Conservation (phyloP, 306 rosid species). For the Cicer chorassanicum region DNA sequence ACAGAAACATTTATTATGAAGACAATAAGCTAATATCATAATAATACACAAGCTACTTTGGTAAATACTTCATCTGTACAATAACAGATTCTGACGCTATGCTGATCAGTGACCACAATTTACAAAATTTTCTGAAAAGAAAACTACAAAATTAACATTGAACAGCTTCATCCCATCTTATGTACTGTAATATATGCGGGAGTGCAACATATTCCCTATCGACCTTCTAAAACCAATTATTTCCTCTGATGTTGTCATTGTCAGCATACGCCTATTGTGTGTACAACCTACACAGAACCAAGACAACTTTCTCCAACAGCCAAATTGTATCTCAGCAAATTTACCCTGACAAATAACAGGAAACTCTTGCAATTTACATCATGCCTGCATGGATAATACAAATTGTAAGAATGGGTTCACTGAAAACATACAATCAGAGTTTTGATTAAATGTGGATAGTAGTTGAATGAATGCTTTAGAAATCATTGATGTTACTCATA, state of each 20-base stretch:
- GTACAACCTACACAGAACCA: slow-evolving; percentile 38
- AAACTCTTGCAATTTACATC: slow-evolving; percentile 50
- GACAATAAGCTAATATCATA: slow-evolving; percentile 18
- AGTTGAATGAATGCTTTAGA: slow-evolving; percentile 31
- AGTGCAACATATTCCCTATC: slow-evolving; percentile 41
- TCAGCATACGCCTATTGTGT: slow-evolving; percentile 44
- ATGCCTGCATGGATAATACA: slow-evolving; percentile 49
- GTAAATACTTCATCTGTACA: slow-evolving; percentile 41
- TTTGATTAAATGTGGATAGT: slow-evolving; percentile 31
- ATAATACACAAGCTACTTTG: neutral
- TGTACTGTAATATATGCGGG: slow-evolving; percentile 43
- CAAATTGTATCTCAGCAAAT: slow-evolving; percentile 39
- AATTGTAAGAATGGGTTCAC: slow-evolving; percentile 36
- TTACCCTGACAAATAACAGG: slow-evolving; percentile 35
- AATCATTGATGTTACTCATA: slow-evolving; percentile 15
- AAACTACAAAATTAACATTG: slow-evolving; percentile 33
- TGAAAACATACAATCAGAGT: slow-evolving; percentile 14
- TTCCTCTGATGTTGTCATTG: slow-evolving; percentile 31
- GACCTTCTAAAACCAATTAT: slow-evolving; percentile 40
- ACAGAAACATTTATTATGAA: slow-evolving; percentile 21
- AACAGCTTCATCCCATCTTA: slow-evolving; percentile 36
- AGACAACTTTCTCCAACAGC: slow-evolving; percentile 39
- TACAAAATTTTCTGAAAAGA: slow-evolving; percentile 35
- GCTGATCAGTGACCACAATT: slow-evolving; percentile 30
- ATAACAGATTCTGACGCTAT: slow-evolving; percentile 19